phyloP scores from a whole-genome alignment of 169 alveolate species.

The Cystoisospora suis region DNA sequence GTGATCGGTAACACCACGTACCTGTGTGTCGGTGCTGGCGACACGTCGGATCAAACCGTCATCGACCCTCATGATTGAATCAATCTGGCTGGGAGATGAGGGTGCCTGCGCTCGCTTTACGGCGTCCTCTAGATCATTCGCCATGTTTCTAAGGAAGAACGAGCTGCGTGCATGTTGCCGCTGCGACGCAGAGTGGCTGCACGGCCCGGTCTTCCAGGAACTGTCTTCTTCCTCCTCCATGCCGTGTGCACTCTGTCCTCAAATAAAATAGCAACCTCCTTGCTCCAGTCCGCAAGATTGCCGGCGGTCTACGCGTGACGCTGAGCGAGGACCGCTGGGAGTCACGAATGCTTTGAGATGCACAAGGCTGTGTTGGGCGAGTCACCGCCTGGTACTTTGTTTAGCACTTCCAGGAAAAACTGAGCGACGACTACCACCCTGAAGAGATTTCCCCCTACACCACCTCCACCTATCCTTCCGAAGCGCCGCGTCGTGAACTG shows the following conservation, averaged over 20 bases:
- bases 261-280: no score
- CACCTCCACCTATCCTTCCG: no score
- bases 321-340: no score
- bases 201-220: neutral
- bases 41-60: neutral
- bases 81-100: neutral
- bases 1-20: neutral
- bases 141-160: neutral
- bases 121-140: conserved; percentile 12
- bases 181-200: neutral
- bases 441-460: no score
- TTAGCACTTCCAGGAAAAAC: no score
- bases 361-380: no score
- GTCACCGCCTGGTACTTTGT: no score
- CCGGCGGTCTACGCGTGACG: no score
- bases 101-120: neutral
- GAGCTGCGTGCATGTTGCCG: neutral
- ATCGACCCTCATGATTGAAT: neutral
- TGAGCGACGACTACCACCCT: no score
- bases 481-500: no score
- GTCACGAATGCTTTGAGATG: no score
- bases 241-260: neutral
- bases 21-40: neutral
- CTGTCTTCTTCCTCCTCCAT: neutral
- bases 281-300: neutral